Evolutionary conservation across 1,284 basidiomycete species (phyloP), one percentile per base, ranked within the genome.

Genomic region (Dichomitus squalens): DNA sequence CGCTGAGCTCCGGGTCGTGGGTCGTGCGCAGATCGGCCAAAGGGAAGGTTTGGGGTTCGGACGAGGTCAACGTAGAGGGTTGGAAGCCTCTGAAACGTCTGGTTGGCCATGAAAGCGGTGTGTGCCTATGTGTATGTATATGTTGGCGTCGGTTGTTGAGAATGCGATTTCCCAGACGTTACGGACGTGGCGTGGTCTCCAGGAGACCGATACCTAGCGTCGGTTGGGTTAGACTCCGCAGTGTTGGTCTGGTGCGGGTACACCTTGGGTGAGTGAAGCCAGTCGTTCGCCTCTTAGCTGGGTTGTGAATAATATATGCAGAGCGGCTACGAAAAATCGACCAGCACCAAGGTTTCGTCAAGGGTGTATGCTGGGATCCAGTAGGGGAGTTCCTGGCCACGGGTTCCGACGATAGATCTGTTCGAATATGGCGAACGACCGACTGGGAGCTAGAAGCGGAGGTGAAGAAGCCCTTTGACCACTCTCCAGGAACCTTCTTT

Each of bases 301-400:
- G 5, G 27, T 1, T 14, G 7, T 16, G 2, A 34, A 36, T 3
- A 16, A 2, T n/a, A 14, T 20, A 1, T 4, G 16, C 25, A 69
- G 95, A 96, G 65, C 86, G 89, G 8, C 72, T 98, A 47, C 80
- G 84, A 46, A 93, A 90, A 68, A 83, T 99, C 33, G 91, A 93
- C 57, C 86, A 87, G 53, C 97, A 99, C 71, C 87, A 93, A 68
- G 96, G 96, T 5, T 98, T 98, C 72, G 95, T 99, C 65, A 99
- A 99, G 74, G 97, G 97, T 53, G 93, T 99, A 49, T 95, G 93
- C 67, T 99, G 96, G 87, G 97, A 99, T 74, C 96, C 97, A 1
- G 92, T 96, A 4, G 96, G 96, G 46, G 92, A 98, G 73, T 98
- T 89, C 70, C 84, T 99, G 52, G 95, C 95, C 7, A 97, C 95